Conservation (phyloP, 805 yeast species). For the Candida vaughaniae region DNA sequence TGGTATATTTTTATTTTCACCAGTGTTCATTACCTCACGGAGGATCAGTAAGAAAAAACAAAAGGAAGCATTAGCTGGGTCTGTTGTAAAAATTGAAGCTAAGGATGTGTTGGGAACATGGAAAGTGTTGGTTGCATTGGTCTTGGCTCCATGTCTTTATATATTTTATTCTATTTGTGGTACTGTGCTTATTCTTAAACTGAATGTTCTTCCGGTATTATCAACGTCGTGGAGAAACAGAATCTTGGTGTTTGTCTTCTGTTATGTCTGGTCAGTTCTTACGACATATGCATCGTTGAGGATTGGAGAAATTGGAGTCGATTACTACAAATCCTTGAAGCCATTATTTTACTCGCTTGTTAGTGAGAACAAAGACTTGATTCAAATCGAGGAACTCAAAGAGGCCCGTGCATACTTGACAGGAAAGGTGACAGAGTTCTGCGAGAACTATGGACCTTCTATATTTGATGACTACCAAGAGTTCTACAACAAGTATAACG, state of each 20-base stretch:
- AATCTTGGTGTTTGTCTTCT: constrained; percentile 23
- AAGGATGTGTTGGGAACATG: constrained; percentile 43
- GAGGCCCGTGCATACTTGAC: constrained; percentile 25
- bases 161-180: constrained; percentile 38
- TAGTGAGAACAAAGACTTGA: constrained; percentile 24
- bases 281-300: constrained; percentile 43
- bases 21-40: constrained; percentile 36
- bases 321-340: constrained; percentile 38
- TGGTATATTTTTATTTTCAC: constrained; percentile 37
- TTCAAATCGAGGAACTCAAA: constrained; percentile 34
- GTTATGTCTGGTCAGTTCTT: constrained; percentile 35
- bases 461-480: constrained; percentile 37
- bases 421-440: constrained; percentile 30
- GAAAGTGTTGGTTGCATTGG: constrained; percentile 43
- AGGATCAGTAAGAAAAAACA: constrained; percentile 36
- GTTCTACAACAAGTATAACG: constrained; percentile 29
- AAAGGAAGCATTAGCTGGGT: constrained; percentile 35
- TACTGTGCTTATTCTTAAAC: constrained; percentile 20
- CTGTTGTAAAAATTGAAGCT: constrained; percentile 41
- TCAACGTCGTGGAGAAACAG: constrained; percentile 11
- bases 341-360: constrained; percentile 36
- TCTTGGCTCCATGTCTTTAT: constrained; percentile 39
- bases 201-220: constrained; percentile 10
- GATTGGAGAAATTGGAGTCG: constrained; percentile 43
- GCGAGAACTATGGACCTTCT: constrained; percentile 37